Percentiles rank a stretch among this genome's conserved stretches.
phyloP scores from a whole-genome alignment of 495 filamentous ascomycete genomes.

The Penicillium cosmopolitanum region DNA sequence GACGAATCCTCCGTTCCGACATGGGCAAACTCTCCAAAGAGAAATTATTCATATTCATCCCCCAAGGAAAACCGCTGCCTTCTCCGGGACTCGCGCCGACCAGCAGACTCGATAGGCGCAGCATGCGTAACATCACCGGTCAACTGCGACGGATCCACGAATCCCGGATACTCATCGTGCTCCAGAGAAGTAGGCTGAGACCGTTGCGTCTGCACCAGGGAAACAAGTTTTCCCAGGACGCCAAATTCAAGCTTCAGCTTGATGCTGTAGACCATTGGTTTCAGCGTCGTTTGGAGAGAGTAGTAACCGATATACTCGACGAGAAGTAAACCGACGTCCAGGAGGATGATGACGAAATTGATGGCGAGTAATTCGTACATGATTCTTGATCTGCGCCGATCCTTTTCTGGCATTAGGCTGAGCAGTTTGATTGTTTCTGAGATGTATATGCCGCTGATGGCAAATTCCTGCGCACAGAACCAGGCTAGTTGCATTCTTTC shows the following conservation, averaged over 20 bases:
- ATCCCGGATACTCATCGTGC: constrained; percentile 40
- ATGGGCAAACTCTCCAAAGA: constrained; percentile 40
- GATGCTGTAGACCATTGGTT: constrained; percentile 61
- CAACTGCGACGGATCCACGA: constrained; percentile 43
- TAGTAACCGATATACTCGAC: constrained; percentile 59
- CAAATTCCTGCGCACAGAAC: constrained; percentile 62
- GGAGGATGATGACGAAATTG: constrained; percentile 55
- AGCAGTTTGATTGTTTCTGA: constrained; percentile 52
- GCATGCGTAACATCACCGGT: constrained; percentile 45
- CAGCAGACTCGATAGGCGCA: constrained; percentile 19
- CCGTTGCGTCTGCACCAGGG: constrained; percentile 34
- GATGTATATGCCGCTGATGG: constrained; percentile 61
- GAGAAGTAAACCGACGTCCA: constrained; percentile 59
- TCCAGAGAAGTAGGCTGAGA: constrained; percentile 41
- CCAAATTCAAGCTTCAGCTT: constrained; percentile 68
- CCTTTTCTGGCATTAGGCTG: constrained; percentile 42
- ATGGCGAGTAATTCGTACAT: constrained; percentile 61
- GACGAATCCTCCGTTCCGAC: constrained; percentile 30
- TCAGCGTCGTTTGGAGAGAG: constrained; percentile 57
- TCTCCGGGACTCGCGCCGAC: constrained; percentile 14
- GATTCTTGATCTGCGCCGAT: constrained; percentile 40
- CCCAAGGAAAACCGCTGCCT: background rate
- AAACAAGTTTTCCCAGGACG: constrained; percentile 52
- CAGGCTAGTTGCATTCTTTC: constrained; percentile 62
- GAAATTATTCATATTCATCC: constrained; percentile 25